A percentile compares a stretch with the other conserved stretches of the same genome.
Conservation (phyloP, 2,329 filamentous ascomycete genomes). For the Cladophialophora carrionii region DNA sequence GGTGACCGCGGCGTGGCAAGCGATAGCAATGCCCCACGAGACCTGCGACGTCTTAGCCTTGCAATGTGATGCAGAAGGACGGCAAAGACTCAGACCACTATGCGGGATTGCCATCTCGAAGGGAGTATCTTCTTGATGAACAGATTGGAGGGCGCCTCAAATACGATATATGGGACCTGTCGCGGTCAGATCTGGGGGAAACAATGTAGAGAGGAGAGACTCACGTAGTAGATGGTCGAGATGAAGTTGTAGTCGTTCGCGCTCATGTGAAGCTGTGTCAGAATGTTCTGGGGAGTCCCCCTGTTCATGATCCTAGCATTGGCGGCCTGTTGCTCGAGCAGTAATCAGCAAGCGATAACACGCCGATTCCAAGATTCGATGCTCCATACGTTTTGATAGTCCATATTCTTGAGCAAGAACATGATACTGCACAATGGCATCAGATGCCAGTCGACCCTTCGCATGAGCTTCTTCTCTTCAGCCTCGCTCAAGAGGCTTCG, state of each 20-base stretch:
- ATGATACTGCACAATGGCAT: conserved; percentile 48
- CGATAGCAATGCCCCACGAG: conserved; percentile 64
- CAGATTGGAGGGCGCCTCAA: conserved; percentile 71
- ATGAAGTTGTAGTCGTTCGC: conserved; percentile 49
- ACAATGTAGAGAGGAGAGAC: conserved; percentile 9
- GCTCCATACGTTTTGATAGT: conserved; percentile 40
- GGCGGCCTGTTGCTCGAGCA: conserved; percentile 36
- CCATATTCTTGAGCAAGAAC: conserved; percentile 42
- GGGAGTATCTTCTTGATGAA: conserved; percentile 72
- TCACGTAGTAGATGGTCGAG: conserved; percentile 47
- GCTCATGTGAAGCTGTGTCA: conserved; percentile 48
- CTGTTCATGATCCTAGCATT: conserved; percentile 46
- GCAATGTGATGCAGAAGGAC: conserved; percentile 64
- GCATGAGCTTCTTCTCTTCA: conserved; percentile 53
- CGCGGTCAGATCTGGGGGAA: neutral
- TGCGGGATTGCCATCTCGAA: conserved; percentile 42
- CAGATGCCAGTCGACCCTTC: conserved; percentile 50
- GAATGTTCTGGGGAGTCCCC: conserved; percentile 44
- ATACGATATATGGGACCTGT: conserved; percentile 70
- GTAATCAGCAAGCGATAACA: conserved; percentile 21
- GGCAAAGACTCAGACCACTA: conserved; percentile 38
- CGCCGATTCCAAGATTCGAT: neutral
- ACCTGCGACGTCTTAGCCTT: conserved; percentile 58
- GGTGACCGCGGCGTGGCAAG: conserved; percentile 68
- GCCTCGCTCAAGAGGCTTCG: conserved; percentile 44